Evolutionary conservation across 345 rosid species (phyloP).

Genomic region (Lenwebbia sp.): DNA sequence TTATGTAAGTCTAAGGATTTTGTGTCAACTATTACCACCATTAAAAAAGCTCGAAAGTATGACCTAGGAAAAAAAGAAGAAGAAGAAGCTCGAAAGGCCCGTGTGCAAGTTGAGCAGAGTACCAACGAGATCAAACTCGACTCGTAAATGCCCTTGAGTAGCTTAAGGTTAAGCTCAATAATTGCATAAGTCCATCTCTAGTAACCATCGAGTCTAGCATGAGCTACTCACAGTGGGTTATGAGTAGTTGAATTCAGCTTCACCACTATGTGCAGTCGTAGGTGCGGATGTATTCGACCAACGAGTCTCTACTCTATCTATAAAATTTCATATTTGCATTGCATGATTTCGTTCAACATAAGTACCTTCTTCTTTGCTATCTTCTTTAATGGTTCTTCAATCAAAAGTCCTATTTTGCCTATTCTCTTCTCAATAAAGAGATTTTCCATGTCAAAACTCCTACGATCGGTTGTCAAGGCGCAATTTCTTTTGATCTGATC

Average conservation of each 20-base stretch:
- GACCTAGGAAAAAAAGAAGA: no score
- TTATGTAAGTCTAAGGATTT: neutral
- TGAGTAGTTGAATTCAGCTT: no score
- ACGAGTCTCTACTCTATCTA: neutral
- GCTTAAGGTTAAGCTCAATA: neutral
- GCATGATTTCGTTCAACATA: neutral
- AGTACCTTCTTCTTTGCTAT: neutral
- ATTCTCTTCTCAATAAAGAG: no score
- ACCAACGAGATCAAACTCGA: neutral
- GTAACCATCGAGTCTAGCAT: neutral
- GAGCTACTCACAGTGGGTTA: neutral
- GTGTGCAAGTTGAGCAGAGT: neutral
- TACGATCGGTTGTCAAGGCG: neutral
- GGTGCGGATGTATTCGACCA: neutral
- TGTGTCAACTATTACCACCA: neutral
- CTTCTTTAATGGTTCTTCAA: neutral
- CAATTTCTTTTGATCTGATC: neutral
- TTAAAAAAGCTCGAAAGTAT: neutral
- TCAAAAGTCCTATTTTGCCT: neutral
- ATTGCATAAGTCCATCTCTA: neutral
- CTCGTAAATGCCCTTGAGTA: neutral
- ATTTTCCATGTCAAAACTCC: neutral
- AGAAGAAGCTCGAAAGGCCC: neutral
- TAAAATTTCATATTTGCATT: neutral
- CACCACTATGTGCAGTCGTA: accelerated